Conservation (phyloP, 306 rosid genomes). For the Vicia villosa region DNA sequence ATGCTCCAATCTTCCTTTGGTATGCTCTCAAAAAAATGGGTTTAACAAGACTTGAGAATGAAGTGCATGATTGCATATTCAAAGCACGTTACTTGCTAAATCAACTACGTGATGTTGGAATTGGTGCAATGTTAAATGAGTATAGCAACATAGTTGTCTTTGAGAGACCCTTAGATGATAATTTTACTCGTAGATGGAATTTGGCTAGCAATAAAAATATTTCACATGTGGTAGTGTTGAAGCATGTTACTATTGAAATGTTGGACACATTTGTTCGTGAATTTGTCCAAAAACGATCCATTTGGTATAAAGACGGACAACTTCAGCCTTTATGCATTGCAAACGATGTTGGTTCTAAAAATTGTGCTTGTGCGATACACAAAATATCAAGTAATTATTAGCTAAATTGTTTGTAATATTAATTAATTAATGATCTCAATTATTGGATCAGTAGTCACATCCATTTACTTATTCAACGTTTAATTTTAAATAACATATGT, state of each 20-base stretch:
- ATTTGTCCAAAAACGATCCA: slow-evolving; percentile 38
- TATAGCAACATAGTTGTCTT: slow-evolving; percentile 59
- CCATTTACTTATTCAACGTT: too few relatives aligned
- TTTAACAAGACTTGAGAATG: neutral
- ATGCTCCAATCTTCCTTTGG: slow-evolving; percentile 17
- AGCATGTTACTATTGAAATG: slow-evolving; percentile 4
- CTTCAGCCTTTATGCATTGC: neutral
- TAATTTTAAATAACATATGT: too few relatives aligned
- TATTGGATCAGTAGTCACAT: too few relatives aligned
- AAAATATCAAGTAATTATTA: slow-evolving; percentile 18
- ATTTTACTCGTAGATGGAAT: slow-evolving; percentile 61
- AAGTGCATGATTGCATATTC: slow-evolving; percentile 6
- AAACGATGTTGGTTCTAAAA: neutral
- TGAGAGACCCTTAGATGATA: slow-evolving; percentile 61
- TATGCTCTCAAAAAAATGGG: slow-evolving; percentile 12
- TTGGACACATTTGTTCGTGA: slow-evolving; percentile 1
- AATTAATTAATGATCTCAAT: neutral
- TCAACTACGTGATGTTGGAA: slow-evolving; percentile 33
- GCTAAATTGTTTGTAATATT: neutral
- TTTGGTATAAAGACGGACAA: slow-evolving; percentile 7
- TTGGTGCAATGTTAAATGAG: slow-evolving; percentile 65
- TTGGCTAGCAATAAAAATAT: slow-evolving; percentile 60
- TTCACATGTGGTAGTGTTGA: slow-evolving; percentile 65
- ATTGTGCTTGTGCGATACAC: slow-evolving; percentile 6
- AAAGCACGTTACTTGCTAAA: slow-evolving; percentile 43